phyloP scores from a whole-genome alignment of 1,284 basidiomycete genomes.

The Ceratobasidium sp. region DNA sequence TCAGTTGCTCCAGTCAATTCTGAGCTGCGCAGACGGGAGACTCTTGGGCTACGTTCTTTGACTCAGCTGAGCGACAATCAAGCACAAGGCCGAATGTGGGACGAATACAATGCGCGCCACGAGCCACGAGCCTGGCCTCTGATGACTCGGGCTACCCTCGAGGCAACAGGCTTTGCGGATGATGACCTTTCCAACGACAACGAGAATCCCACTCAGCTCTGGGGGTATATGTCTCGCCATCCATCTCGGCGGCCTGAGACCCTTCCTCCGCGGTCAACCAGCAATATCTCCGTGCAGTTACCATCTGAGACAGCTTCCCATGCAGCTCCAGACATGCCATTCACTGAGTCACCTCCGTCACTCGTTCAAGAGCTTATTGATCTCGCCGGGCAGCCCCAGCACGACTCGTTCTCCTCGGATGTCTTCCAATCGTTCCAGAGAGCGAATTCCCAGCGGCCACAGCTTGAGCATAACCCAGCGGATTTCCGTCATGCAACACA shows the following conservation, averaged over 20 bases:
- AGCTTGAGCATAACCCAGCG: not conserved
- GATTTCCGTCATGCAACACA: conserved; percentile 31
- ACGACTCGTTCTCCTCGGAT: conserved; percentile 23
- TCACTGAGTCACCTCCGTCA: conserved; percentile 39
- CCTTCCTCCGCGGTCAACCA: conserved; percentile 11
- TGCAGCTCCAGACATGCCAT: conserved; percentile 1
- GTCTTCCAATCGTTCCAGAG: conserved; percentile 20
- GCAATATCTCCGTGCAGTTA: not conserved
- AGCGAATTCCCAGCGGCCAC: not conserved
- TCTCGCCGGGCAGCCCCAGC: not conserved
- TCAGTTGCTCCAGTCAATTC: not conserved
- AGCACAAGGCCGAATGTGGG: conserved; percentile 29
- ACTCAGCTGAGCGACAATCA: conserved; percentile 30
- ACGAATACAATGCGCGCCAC: conserved; percentile 4
- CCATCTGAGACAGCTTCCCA: not conserved
- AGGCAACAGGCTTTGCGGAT: conserved; percentile 21
- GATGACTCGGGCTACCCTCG: conserved; percentile 25
- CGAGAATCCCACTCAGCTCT: not conserved
- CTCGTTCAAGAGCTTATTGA: conserved; percentile 31
- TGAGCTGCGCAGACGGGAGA: not conserved
- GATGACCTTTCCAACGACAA: conserved; percentile 11
- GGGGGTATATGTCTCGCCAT: conserved; percentile 22
- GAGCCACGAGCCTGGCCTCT: conserved; percentile 11
- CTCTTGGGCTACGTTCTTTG: not conserved
- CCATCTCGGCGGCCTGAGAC: conserved; percentile 28